Evolutionary conservation across 2,329 filamentous ascomycete species (phyloP).

Genomic region (Fusarium stilboides): DNA sequence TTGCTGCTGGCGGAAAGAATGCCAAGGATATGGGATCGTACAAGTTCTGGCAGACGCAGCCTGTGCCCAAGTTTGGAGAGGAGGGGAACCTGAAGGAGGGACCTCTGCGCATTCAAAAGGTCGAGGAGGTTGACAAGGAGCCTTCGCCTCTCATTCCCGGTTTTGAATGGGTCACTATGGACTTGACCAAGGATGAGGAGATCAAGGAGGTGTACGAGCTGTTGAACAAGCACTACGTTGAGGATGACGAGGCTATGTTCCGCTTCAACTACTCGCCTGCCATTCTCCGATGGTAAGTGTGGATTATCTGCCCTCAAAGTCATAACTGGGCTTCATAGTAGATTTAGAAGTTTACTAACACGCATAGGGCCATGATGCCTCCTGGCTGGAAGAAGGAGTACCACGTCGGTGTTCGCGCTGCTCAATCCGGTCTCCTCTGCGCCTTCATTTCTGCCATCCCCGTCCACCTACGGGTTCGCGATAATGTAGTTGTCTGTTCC

Average conservation of each 20-base stretch:
- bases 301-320: background rate
- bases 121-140: conserved; percentile 83
- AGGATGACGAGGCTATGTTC: conserved; percentile 97
- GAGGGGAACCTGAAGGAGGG: conserved; percentile 77
- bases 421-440: conserved; percentile 87
- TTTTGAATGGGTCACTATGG: conserved; percentile 95
- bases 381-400: conserved; percentile 95
- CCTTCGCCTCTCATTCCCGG: conserved; percentile 82
- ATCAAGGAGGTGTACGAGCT: conserved; percentile 93
- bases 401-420: conserved; percentile 93
- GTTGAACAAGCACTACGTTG: conserved; percentile 94
- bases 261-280: conserved; percentile 94
- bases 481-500: conserved; percentile 81
- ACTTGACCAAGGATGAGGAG: conserved; percentile 83
- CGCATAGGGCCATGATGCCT: conserved; percentile 87
- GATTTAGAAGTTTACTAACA: conserved; percentile 18
- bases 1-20: conserved; percentile 86
- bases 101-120: conserved; percentile 84
- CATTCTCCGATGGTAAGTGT: conserved; percentile 86
- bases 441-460: conserved; percentile 97
- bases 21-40: conserved; percentile 97
- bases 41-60: conserved; percentile 99
- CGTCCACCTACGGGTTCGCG: conserved; percentile 83
- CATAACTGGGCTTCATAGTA: background rate
- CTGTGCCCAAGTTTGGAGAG: conserved; percentile 86